Base-by-base conservation (phyloP, 2,329 filamentous ascomycete species). In the Beauveria sp. region DNA sequence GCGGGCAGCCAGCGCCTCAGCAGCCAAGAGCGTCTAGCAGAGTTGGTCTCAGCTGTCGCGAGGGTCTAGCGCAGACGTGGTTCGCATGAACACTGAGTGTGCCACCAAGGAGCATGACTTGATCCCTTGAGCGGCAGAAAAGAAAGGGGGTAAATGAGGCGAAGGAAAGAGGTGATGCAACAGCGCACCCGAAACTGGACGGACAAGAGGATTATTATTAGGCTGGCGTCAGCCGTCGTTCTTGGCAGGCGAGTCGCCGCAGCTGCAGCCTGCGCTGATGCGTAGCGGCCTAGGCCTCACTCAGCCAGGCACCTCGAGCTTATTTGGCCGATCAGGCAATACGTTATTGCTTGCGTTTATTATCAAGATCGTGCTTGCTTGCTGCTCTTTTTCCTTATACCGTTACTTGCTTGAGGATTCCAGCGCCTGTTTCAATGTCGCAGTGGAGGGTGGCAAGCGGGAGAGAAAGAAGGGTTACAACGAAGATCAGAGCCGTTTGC, bases 231-330 rank as follows among this genome's bases (percentile, higher is more conserved):
- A 59, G 40, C 47, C 37, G 12, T 59, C 26, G n/a, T 20, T 53
- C 57, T 59, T 47, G 37, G 48, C 57, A 16, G 57, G 43, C 37
- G 56, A 52, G 47, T 52, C n/a, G 47, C 40, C 57, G 53, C 57
- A 44, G 48, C 26, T 24, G 40, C 40, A 59, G 48, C 24, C 55
- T 26, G 28, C 26, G 41, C 16, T 24, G 20, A 37, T 37, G 14
- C 34, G 5, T 37, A 16, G 34, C 34, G 34, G 34, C 12, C 40
- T 3, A 14, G 47, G 46, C 34, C 34, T 34, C 16, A 24, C 26
- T n/a, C 16, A 24, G n/a, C 30, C 34, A 40, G 34, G 34, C 47
- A 30, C 24, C 24, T n/a, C 26, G 47, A n/a, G 16, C 16, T 26
- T 50, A 8, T 24, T 22, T 37, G 30, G 20, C 30, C 24, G 22